These are phyloP conservation scores for Oidium heveae DNA, from an alignment of 2,329 filamentous ascomycete species.

Conservation along the genomic window DNA sequence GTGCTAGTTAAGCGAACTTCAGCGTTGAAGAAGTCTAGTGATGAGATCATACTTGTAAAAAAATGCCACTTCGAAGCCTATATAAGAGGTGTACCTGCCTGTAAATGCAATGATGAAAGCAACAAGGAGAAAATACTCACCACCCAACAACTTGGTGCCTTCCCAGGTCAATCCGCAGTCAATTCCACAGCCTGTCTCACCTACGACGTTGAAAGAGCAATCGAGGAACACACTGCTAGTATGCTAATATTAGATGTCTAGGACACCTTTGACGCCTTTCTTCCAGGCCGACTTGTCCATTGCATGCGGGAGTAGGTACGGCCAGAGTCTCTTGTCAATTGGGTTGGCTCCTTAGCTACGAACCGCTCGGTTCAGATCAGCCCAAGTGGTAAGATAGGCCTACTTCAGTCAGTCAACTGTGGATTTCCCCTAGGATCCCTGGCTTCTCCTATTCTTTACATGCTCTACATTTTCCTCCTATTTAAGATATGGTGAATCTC, in stretches of 20 bases:
- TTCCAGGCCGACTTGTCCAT: not conserved
- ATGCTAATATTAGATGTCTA: not conserved
- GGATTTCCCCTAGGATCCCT: too few relatives aligned
- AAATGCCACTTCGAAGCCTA: too few relatives aligned
- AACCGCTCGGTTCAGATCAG: not conserved
- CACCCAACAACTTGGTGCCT: not conserved
- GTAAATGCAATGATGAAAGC: too few relatives aligned
- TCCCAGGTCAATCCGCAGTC: not conserved
- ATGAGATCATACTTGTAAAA: too few relatives aligned
- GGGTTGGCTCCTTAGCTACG: not conserved
- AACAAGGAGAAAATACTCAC: not conserved
- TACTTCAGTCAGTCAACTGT: too few relatives aligned
- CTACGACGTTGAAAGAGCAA: not conserved
- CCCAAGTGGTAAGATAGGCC: not conserved
- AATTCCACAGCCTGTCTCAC: not conserved
- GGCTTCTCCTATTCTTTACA: too few relatives aligned
- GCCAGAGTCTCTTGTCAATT: not conserved
- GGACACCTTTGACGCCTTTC: not conserved
- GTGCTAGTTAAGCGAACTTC: too few relatives aligned
- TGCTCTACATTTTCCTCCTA: not conserved
- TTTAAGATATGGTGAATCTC: not conserved
- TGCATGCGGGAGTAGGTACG: not conserved
- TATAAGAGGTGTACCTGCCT: too few relatives aligned
- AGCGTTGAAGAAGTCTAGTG: too few relatives aligned
- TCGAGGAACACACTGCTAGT: not conserved